phyloP scores from a whole-genome alignment of 2,329 filamentous ascomycete species.

The Fonsecaea monophora region DNA sequence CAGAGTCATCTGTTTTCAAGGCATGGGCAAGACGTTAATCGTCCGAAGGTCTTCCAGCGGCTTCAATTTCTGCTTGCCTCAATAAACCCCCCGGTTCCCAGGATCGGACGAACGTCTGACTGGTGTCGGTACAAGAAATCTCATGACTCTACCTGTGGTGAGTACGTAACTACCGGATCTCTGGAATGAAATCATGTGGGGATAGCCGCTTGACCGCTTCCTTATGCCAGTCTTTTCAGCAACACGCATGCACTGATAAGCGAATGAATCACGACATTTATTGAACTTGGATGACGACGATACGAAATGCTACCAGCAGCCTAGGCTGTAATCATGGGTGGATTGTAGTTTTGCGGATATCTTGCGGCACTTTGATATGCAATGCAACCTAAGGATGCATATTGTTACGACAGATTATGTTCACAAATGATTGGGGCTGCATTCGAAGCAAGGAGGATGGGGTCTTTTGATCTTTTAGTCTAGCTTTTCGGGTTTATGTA shows the following conservation, averaged over 20 bases:
- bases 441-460: constrained; percentile 4
- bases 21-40: neutral
- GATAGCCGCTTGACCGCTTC: neutral
- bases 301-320: constrained; percentile 3
- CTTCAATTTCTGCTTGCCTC: neutral
- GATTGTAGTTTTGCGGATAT: neutral
- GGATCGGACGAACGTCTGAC: neutral
- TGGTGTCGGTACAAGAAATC: neutral
- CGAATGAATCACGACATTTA: neutral
- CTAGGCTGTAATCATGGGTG: neutral
- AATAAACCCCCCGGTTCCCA: neutral
- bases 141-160: neutral
- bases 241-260: neutral
- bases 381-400: neutral
- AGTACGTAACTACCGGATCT: neutral
- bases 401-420: neutral
- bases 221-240: neutral
- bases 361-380: neutral
- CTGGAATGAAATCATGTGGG: neutral
- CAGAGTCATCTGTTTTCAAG: neutral
- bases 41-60: neutral
- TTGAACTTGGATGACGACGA: neutral
- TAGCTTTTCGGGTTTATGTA: constrained; percentile 3
- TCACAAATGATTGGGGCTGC: neutral
- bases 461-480: neutral